Evolutionary conservation across 73 alveolate genomes (phyloP).

Genomic region (Tetrahymena elliotti): DNA sequence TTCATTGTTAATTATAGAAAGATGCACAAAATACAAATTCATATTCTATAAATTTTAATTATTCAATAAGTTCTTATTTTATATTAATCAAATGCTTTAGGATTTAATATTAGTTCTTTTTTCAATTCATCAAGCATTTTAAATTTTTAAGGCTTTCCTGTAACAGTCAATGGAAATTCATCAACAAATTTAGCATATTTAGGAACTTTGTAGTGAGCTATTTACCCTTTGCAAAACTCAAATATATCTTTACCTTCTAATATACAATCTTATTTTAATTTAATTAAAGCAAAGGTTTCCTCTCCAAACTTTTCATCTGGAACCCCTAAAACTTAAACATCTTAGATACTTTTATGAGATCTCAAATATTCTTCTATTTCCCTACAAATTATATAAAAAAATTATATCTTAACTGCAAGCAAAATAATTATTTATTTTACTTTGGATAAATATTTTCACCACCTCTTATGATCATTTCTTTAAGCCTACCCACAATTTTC

Average conservation of each 20-base stretch:
- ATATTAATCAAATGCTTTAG: constrained; percentile 1
- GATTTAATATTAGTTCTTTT: constrained; percentile 8
- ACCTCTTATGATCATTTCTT: constrained; percentile 83
- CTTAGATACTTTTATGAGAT: constrained; percentile 50
- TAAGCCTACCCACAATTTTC: constrained; percentile 69
- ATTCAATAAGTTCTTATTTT: not conserved
- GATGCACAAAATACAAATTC: no score
- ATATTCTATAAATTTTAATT: no score
- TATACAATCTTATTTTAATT: constrained; percentile 19
- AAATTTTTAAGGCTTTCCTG: constrained; percentile 76
- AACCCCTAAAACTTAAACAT: constrained; percentile 71
- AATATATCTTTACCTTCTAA: constrained; percentile 34
- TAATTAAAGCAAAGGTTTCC: constrained; percentile 72
- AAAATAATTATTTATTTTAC: not conserved
- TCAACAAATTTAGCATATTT: constrained; percentile 47
- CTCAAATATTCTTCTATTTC: constrained; percentile 66
- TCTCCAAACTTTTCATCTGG: constrained; percentile 70
- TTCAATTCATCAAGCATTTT: constrained; percentile 50
- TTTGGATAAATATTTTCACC: constrained; percentile 83
- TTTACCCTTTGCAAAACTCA: constrained; percentile 45
- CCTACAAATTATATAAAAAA: not conserved
- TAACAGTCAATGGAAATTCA: constrained; percentile 62
- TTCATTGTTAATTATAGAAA: no score
- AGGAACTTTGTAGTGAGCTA: constrained; percentile 69
- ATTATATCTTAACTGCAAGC: not conserved